phyloP scores from a whole-genome alignment of 2,329 filamentous ascomycete species.

The Clonostachys chloroleuca region DNA sequence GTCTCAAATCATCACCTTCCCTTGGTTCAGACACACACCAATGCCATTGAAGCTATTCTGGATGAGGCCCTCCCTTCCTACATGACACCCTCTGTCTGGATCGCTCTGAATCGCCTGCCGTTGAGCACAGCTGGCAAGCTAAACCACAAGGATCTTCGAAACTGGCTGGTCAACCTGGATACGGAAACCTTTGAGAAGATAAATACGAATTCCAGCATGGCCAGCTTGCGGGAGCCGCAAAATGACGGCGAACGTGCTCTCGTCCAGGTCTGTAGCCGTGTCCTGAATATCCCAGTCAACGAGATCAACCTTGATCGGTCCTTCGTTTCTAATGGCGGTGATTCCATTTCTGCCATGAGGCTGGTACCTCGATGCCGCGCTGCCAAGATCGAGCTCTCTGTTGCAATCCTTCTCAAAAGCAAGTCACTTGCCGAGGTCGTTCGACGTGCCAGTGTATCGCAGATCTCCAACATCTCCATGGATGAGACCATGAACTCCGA shows the following conservation, averaged over 20 bases:
- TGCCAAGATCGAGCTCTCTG: conserved; percentile 17
- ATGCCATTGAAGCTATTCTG: conserved; percentile 7
- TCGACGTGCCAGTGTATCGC: conserved; percentile 10
- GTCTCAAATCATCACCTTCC: conserved; percentile 1
- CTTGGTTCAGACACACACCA: background rate
- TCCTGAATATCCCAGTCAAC: conserved; percentile 26
- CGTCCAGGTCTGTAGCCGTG: conserved; percentile 27
- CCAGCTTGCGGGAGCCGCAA: too few species aligned
- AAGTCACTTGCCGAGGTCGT: conserved; percentile 18
- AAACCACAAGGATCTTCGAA: conserved; percentile 26
- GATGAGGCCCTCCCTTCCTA: conserved; percentile 15
- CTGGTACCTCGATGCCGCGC: conserved; percentile 29
- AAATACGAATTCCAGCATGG: conserved; percentile 20
- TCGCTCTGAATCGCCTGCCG: conserved; percentile 17
- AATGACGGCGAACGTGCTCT: background rate
- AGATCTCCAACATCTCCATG: too few species aligned
- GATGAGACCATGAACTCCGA: conserved; percentile 38
- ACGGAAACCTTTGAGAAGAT: conserved; percentile 27
- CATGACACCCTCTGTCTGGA: conserved; percentile 25
- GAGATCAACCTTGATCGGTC: conserved; percentile 20
- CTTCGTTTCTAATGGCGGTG: conserved; percentile 33
- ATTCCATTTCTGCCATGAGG: conserved; percentile 35
- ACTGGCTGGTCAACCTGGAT: conserved; percentile 36
- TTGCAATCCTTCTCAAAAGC: conserved; percentile 21
- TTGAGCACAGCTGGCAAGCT: conserved; percentile 17